Conservation (phyloP, 768 basidiomycete species). For the Mycena belliarum region DNA sequence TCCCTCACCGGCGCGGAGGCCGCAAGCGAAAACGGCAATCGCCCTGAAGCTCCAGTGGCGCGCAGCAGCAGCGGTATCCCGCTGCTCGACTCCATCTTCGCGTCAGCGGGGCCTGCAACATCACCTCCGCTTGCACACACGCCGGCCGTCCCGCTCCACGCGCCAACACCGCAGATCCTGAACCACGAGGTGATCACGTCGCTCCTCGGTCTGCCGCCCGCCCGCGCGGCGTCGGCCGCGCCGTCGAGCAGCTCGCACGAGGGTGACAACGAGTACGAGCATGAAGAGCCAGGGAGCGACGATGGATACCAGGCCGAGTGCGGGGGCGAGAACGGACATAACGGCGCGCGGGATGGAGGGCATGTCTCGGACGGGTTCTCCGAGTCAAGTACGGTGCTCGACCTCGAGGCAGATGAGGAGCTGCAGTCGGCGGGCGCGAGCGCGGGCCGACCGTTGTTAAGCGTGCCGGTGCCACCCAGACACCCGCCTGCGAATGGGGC, state of each 20-base stretch:
- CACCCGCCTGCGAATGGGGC: background rate
- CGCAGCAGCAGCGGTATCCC: slow-evolving; percentile 47
- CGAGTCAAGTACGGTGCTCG: slow-evolving; percentile 43
- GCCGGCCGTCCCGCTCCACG: slow-evolving; percentile 18
- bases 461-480: slow-evolving; percentile 18
- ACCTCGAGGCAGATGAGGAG: slow-evolving; percentile 35
- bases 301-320: too few relatives aligned
- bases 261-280: slow-evolving; percentile 59
- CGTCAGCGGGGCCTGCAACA: slow-evolving; percentile 49
- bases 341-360: slow-evolving; percentile 31
- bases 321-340: too few relatives aligned
- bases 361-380: slow-evolving; percentile 38
- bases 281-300: too few relatives aligned
- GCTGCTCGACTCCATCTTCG: slow-evolving; percentile 72
- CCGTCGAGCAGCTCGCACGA: slow-evolving; percentile 52
- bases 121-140: slow-evolving; percentile 1
- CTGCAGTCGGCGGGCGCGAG: slow-evolving; percentile 32
- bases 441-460: slow-evolving; percentile 36
- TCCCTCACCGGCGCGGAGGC: slow-evolving; percentile 30
- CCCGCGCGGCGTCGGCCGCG: slow-evolving; percentile 39
- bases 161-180: slow-evolving; percentile 50
- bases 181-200: slow-evolving; percentile 70
- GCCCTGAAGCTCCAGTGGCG: slow-evolving; percentile 29
- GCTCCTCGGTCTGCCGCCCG: slow-evolving; percentile 57
- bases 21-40: slow-evolving; percentile 21